Conservation (phyloP, 164 flowering plant genomes). For the Berberis vulgaris region DNA sequence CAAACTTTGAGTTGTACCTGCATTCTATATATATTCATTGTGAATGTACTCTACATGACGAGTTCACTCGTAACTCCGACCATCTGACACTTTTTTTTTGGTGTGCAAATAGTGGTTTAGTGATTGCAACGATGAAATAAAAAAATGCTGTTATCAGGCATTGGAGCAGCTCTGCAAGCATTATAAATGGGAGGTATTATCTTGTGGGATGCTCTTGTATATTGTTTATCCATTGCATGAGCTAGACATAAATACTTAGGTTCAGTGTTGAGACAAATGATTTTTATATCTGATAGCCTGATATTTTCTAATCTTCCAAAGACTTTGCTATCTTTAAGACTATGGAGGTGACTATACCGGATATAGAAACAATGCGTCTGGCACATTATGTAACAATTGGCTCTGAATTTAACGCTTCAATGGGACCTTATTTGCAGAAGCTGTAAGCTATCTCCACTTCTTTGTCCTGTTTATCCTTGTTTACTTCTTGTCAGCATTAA, state of each 20-base stretch:
- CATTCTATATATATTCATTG: no score
- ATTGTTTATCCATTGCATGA: not conserved
- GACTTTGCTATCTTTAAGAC: slow-evolving; percentile 32
- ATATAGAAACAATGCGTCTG: slow-evolving; percentile 82
- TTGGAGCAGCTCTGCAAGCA: slow-evolving; percentile 39
- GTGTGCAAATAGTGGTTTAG: slow-evolving; percentile 66
- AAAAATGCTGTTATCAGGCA: slow-evolving; percentile 54
- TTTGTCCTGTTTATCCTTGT: not conserved
- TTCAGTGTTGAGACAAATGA: no score
- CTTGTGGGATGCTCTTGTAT: not conserved
- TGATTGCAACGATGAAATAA: slow-evolving; percentile 68
- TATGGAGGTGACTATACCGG: slow-evolving; percentile 79
- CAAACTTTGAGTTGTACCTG: no score
- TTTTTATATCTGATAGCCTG: not conserved
- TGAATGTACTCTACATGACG: no score
- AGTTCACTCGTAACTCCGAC: no score
- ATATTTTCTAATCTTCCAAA: slow-evolving; percentile 13
- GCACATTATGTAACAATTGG: slow-evolving; percentile 87
- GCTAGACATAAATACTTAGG: not conserved
- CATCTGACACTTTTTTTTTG: not conserved
- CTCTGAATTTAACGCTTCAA: slow-evolving; percentile 57
- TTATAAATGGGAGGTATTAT: slow-evolving; percentile 76
- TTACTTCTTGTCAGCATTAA: not conserved
- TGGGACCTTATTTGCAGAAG: slow-evolving; percentile 41
- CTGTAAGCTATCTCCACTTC: slow-evolving; percentile 32